A percentile compares a stretch with the other conserved stretches of the same genome.
Conservation (phyloP, 495 filamentous ascomycete species). For the Talaromyces borbonicus region DNA sequence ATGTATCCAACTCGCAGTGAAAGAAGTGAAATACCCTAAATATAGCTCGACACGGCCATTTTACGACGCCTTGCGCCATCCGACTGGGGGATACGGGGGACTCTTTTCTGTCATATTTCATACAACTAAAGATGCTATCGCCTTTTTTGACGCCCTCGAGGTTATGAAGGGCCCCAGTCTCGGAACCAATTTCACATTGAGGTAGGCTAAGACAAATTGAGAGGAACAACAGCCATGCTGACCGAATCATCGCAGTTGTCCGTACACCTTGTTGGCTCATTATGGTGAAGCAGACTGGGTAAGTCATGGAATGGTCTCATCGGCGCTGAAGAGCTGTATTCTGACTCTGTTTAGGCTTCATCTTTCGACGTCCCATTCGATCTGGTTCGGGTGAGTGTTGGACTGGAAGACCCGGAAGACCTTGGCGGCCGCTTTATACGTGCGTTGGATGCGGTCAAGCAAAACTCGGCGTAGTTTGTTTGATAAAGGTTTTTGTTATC, state of each 20-base stretch:
- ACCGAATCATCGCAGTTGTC: conserved; percentile 42
- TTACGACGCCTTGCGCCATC: conserved; percentile 70
- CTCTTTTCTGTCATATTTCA: conserved; percentile 77
- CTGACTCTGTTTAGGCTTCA: conserved; percentile 41
- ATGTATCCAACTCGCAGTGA: conserved; percentile 40
- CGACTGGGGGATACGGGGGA: conserved; percentile 81
- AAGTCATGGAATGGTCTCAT: conserved; percentile 15
- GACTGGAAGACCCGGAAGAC: conserved; percentile 67
- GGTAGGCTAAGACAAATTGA: conserved; percentile 16
- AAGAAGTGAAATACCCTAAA: conserved; percentile 81
- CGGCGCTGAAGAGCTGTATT: not conserved
- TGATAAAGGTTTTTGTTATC: too few species aligned
- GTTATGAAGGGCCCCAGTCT: conserved; percentile 90
- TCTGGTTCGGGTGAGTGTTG: conserved; percentile 81
- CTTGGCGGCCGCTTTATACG: conserved; percentile 39
- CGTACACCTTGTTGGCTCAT: conserved; percentile 87
- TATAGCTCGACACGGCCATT: conserved; percentile 53
- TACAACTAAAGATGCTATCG: conserved; percentile 55
- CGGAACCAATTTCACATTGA: conserved; percentile 92
- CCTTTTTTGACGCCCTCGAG: conserved; percentile 79
- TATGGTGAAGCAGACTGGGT: conserved; percentile 87
- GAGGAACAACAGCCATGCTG: conserved; percentile 5
- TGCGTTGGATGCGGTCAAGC: conserved; percentile 39
- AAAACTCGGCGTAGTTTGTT: conserved; percentile 33
- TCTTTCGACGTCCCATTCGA: conserved; percentile 68